Conservation (phyloP, 139 green algal genomes). For the Micractinium sp. region DNA sequence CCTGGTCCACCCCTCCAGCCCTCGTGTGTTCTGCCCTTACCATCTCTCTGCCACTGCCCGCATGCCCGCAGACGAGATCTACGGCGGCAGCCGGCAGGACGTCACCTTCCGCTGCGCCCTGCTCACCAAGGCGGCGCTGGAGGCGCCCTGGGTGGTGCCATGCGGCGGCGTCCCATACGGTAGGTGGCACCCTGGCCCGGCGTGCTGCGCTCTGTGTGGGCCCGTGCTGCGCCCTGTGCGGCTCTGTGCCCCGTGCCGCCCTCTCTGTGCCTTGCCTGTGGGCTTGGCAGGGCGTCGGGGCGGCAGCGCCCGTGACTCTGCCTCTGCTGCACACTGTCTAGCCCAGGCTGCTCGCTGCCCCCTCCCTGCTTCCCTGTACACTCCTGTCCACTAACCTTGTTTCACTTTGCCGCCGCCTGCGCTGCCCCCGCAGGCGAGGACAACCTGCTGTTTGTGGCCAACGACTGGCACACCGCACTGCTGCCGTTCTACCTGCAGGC, state of each 20-base stretch:
- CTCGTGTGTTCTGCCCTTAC: background rate
- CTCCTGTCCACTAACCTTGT: no score
- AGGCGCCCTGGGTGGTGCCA: conserved; percentile 88
- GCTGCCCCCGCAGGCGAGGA: conserved; percentile 75
- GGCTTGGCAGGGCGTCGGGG: no score
- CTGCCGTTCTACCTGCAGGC: conserved; percentile 93
- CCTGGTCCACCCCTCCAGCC: background rate
- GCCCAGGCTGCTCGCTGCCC: background rate
- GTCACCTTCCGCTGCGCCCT: conserved; percentile 81
- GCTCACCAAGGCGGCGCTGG: conserved; percentile 85
- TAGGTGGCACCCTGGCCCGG: no score
- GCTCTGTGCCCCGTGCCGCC: no score
- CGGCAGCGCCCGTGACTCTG: background rate
- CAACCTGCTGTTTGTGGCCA: conserved; percentile 91
- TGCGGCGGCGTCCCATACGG: conserved; percentile 84
- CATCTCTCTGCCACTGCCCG: background rate
- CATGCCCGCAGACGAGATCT: conserved; percentile 70
- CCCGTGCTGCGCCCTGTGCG: no score
- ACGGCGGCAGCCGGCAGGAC: conserved; percentile 76
- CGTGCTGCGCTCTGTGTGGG: no score
- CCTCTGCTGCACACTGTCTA: background rate
- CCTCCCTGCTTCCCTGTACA: no score
- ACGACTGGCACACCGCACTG: conserved; percentile 95
- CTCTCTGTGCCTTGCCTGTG: no score
- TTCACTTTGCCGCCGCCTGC: background rate